Evolutionary conservation across 2,329 filamentous ascomycete genomes (phyloP).

Genomic region (Allantophomopsis cytisporea): DNA sequence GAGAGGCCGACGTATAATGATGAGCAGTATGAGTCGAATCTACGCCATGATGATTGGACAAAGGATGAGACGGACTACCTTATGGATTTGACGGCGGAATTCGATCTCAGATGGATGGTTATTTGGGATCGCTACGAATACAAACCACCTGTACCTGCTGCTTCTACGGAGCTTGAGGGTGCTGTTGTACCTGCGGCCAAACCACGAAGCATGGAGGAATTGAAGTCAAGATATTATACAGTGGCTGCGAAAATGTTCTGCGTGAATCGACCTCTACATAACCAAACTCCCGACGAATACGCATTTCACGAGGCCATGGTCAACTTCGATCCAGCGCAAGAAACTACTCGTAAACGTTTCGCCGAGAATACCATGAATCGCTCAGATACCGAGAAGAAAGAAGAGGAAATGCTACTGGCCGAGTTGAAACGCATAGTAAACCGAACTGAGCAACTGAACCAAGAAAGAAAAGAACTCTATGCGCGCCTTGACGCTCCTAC

Average conservation of each 20-base stretch:
- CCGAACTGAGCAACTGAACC: conserved; percentile 73
- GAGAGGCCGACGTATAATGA: conserved; percentile 72
- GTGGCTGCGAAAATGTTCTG: conserved; percentile 75
- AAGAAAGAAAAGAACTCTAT: conserved; percentile 79
- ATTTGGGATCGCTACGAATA: conserved; percentile 91
- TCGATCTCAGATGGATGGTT: conserved; percentile 79
- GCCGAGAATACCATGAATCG: conserved; percentile 68
- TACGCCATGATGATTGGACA: conserved; percentile 70
- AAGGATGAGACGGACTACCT: conserved; percentile 92
- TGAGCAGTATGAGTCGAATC: conserved; percentile 67
- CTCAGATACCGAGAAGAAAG: conserved; percentile 75
- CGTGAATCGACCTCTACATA: conserved; percentile 63
- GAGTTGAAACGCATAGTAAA: conserved; percentile 88
- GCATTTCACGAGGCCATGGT: conserved; percentile 71
- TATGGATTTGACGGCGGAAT: conserved; percentile 60
- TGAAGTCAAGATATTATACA: conserved; percentile 85
- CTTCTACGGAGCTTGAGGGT: conserved; percentile 27
- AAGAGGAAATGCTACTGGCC: conserved; percentile 79
- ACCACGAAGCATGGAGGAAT: conserved; percentile 65
- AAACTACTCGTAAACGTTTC: conserved; percentile 71
- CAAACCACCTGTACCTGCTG: conserved; percentile 28
- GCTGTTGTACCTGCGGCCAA: conserved; percentile 37
- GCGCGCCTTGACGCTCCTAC: conserved; percentile 71
- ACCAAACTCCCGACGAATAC: conserved; percentile 81
- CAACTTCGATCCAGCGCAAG: conserved; percentile 72